phyloP scores from a whole-genome alignment of 495 filamentous ascomycete species.

The Aspergillus funiculosus region DNA sequence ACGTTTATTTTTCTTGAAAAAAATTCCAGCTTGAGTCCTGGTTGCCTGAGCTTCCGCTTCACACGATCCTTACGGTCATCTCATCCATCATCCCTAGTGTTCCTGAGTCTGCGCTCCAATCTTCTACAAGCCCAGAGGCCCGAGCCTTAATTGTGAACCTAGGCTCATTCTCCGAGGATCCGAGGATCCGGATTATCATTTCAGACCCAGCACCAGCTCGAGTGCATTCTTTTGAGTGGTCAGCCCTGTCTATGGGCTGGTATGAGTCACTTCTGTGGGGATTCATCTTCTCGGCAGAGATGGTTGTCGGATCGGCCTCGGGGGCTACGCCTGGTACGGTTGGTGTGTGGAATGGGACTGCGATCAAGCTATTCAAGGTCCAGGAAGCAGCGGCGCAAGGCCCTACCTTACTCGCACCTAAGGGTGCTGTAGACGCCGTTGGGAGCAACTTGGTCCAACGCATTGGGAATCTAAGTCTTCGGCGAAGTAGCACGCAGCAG shows the following conservation, averaged over 20 bases:
- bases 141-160: slow-evolving; percentile 43
- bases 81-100: slow-evolving; percentile 47
- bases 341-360: slow-evolving; percentile 93
- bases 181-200: slow-evolving; percentile 53
- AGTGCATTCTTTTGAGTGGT: slow-evolving; percentile 94
- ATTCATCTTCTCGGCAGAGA: slow-evolving; percentile 88
- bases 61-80: slow-evolving; percentile 80
- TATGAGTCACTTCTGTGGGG: slow-evolving; percentile 93
- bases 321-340: slow-evolving; percentile 61
- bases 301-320: slow-evolving; percentile 64
- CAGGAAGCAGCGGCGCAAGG: slow-evolving; percentile 76
- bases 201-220: slow-evolving; percentile 65
- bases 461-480: slow-evolving; percentile 69
- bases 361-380: slow-evolving; percentile 81
- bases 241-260: slow-evolving; percentile 86
- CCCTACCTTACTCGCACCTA: slow-evolving; percentile 72
- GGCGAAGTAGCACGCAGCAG: slow-evolving; percentile 35
- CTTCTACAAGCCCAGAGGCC: slow-evolving; percentile 20
- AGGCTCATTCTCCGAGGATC: slow-evolving; percentile 59
- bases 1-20: slow-evolving; percentile 7
- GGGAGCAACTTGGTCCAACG: slow-evolving; percentile 85
- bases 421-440: slow-evolving; percentile 92
- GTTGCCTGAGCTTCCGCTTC: slow-evolving; percentile 86
- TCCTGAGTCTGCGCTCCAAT: slow-evolving; percentile 35
- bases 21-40: slow-evolving; percentile 76